Base-by-base conservation (phyloP, 257 asterid species). In the Agastache rugosa region DNA sequence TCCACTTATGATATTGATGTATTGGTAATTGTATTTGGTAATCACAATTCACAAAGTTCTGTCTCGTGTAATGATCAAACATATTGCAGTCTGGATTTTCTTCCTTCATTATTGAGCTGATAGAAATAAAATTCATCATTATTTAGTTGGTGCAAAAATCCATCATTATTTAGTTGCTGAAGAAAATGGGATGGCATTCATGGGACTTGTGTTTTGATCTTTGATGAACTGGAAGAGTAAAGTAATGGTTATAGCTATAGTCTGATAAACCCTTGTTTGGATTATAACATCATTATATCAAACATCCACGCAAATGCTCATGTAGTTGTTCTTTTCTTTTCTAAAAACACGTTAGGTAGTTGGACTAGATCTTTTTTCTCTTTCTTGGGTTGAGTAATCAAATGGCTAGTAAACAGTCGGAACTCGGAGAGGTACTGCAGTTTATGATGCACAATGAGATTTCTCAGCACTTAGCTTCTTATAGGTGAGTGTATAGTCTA, bases 141-240 rank as follows among this genome's bases (percentile, higher is more conserved):
- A 7, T 67, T 67, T 31, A 66, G 62, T 51, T 23, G 54, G 27
- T 44, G 11, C 0, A 20, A 53, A 53, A 20, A 4, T 2, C 60
- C 12, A 53, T 17, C 60, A n/a, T 8, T 19, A 53, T 20, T n/a
- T 53, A 51, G 12, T n/a, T 71, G 63, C 47, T 31, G 19, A 63
- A 69, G 37, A 56, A 39, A 59, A 45, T 51, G 63, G 11, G 54
- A 58, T 66, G 16, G 77, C 41, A 51, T 44, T n/a, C 12, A 47
- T 50, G 37, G 72, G 15, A 16, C 67, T 58, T 44, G n/a, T 74
- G 23, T 31, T 63, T 64, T 62, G 31, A 54, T 72, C 63, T 51
- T 63, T 50, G 64, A 22, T 58, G 1, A 74, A 39, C 6, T 58
- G 61, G 59, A 8, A 34, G 5, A 1, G 17, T 8, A 20, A 53